phyloP scores from a whole-genome alignment of 2,329 filamentous ascomycete species.

The Penicillium frequentans region DNA sequence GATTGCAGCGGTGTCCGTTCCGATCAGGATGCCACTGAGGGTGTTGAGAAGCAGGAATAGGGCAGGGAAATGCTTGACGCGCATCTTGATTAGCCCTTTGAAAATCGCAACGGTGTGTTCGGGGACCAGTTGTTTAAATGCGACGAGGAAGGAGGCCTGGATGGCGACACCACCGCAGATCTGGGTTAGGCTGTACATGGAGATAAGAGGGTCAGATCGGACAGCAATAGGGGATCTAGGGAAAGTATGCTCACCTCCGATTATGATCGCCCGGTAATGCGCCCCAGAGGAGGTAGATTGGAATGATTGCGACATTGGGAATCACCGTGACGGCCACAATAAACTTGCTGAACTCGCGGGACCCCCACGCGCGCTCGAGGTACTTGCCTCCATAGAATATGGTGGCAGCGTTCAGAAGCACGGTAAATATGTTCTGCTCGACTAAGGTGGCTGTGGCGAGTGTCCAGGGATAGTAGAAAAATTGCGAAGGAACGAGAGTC shows the following conservation, averaged over 20 bases:
- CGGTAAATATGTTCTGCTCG: constrained; percentile 88
- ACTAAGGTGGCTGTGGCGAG: constrained; percentile 82
- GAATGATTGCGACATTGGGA: constrained; percentile 75
- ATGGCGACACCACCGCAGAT: constrained; percentile 87
- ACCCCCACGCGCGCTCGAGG: constrained; percentile 93
- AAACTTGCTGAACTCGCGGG: constrained; percentile 88
- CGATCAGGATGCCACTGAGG: constrained; percentile 62
- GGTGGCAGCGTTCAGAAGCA: constrained; percentile 73
- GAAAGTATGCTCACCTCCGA: constrained; percentile 34
- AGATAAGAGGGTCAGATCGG: constrained; percentile 21
- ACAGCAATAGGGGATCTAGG: neutral
- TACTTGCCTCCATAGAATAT: constrained; percentile 93
- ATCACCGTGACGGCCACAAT: constrained; percentile 73
- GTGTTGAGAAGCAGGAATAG: constrained; percentile 72
- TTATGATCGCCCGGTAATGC: constrained; percentile 54
- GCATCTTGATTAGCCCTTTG: constrained; percentile 81
- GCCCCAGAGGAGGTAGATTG: constrained; percentile 72
- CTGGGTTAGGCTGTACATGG: constrained; percentile 64
- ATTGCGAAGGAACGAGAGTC: constrained; percentile 78
- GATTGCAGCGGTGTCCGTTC: constrained; percentile 75
- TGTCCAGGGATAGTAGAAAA: constrained; percentile 90
- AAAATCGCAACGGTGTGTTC: constrained; percentile 96
- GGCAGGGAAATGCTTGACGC: constrained; percentile 78
- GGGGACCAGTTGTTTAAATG: constrained; percentile 95
- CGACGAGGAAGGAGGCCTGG: constrained; percentile 90